Evolutionary conservation across 1,139 yeast genomes (phyloP), one percentile per base, ranked within the genome.

Genomic region (Kodamaea plutei): DNA sequence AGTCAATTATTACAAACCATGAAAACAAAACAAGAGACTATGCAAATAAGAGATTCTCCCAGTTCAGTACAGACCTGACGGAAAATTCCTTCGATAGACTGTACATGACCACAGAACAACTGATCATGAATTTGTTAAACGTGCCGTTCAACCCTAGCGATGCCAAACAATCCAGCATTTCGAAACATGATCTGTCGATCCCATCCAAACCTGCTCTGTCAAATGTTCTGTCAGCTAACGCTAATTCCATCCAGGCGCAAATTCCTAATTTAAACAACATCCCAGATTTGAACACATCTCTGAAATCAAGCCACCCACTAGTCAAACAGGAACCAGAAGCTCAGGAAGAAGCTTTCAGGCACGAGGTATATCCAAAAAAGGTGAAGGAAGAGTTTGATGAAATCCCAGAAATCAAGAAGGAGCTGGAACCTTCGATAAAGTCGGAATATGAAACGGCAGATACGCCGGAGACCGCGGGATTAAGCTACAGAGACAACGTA

Each of bases 51-150:
- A 23, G 32, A 7, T 22, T 34, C n/a, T 19, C 28, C 3, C 34
- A 30, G 13, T 33, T 29, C 29, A 32, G 29, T 23, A 58, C 52
- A 10, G 54, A 26, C 4, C 24, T 15, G n/a, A 17, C 22, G 17
- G 26, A 25, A 17, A 39, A 61, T 35, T 60, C 68, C 2, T 64
- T 61, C 43, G 70, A 68, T 40, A 58, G 51, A 25, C 58, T 63
- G 3, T 63, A 63, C 40, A 56, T 54, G 33, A 56, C 55, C 37
- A 64, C 73, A 1, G 72, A 67, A 41, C 65, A 62, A 36, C 62
- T 69, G 1, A 67, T 68, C 8, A 57, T 67, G 63, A 60, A 64
- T 38, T 47, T 66, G 18, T 53, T 67, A 31, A 54, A 58, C 17
- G n/a, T n/a, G n/a, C n/a, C n/a, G n/a, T 32, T 28, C 13, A 24